These are phyloP conservation scores for Trifolium subterraneum DNA, from an alignment of 306 rosid species.

Conservation along the genomic window DNA sequence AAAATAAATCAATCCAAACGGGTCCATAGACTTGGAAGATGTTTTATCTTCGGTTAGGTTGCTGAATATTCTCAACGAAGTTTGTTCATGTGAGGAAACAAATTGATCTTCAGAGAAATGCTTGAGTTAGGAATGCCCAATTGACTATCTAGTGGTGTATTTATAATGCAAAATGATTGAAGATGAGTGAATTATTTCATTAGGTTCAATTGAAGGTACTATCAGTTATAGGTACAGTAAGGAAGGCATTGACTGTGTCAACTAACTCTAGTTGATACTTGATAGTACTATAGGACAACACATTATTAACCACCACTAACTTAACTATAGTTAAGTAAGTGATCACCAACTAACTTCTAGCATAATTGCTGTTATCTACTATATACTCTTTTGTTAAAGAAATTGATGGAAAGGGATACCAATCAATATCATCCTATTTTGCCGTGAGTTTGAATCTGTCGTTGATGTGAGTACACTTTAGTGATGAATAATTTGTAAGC, in stretches of 20 bases:
- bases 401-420: not conserved
- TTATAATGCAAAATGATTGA: not conserved
- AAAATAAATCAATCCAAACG: too few species aligned
- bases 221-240: not conserved
- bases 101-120: not conserved
- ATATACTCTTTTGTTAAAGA: not conserved
- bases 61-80: slow-evolving; percentile 23
- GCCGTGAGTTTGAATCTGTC: not conserved
- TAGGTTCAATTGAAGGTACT: not conserved
- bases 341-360: slow-evolving; percentile 19
- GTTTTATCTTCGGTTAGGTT: slow-evolving; percentile 22
- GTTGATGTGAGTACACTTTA: not conserved
- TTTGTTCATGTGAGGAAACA: slow-evolving; percentile 21
- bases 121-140: slow-evolving; percentile 1
- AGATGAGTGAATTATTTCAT: not conserved
- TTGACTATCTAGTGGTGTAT: not conserved
- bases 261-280: not conserved
- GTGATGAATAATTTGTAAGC: not conserved
- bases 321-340: not conserved
- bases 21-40: not conserved
- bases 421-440: not conserved
- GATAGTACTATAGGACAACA: not conserved
- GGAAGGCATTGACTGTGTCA: not conserved
- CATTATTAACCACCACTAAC: not conserved
- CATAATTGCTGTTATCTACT: not conserved